These are phyloP conservation scores for Oropetium thomaeum DNA, from an alignment of 176 grass and related monocot genomes.

Conservation along the genomic window DNA sequence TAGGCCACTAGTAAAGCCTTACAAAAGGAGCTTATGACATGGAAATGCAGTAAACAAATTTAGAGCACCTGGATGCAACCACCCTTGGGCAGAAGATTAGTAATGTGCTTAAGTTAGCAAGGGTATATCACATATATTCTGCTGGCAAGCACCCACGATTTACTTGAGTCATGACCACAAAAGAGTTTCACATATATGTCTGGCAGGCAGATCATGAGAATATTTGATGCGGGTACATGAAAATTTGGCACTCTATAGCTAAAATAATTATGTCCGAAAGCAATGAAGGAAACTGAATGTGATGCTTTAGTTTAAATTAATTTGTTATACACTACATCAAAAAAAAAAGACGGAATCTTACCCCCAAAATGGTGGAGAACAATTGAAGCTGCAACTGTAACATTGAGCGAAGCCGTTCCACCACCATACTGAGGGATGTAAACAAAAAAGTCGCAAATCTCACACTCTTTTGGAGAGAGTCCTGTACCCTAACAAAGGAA, in stretches of 20 bases:
- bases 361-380: constrained; percentile 83
- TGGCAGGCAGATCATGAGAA: background rate
- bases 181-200: background rate
- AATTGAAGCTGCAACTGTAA: constrained; percentile 90
- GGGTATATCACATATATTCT: too few species aligned
- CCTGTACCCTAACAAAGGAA: constrained; percentile 63
- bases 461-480: constrained; percentile 71
- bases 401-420: constrained; percentile 94
- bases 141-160: too few species aligned
- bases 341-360: constrained; percentile 20
- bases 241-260: background rate
- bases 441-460: constrained; percentile 87
- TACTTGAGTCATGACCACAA: background rate
- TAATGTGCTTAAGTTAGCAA: too few species aligned
- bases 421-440: constrained; percentile 91
- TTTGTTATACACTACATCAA: background rate
- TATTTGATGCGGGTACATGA: background rate
- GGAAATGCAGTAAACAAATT: too few species aligned
- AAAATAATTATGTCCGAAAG: background rate
- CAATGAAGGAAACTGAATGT: background rate
- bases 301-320: background rate
- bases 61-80: too few species aligned
- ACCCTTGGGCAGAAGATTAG: too few species aligned
- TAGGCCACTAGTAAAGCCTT: background rate
- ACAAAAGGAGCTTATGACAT: too few species aligned